phyloP scores from a whole-genome alignment of 306 rosid species.

The Malus sylvestris region DNA sequence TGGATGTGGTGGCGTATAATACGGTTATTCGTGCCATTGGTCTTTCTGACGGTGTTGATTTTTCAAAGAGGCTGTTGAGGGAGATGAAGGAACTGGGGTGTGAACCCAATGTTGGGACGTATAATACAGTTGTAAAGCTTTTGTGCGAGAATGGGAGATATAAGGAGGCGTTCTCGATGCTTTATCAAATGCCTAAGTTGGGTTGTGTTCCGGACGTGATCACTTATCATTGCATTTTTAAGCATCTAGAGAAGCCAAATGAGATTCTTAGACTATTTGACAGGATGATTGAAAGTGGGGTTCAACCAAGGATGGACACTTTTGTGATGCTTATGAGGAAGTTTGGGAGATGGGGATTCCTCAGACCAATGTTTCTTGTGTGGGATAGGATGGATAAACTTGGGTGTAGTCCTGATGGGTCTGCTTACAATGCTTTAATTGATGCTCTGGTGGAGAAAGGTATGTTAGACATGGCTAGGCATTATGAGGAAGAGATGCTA shows the following conservation, averaged over 20 bases:
- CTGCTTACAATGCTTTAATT: slow-evolving; percentile 77
- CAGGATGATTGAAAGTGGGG: slow-evolving; percentile 61
- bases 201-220: slow-evolving; percentile 56
- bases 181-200: slow-evolving; percentile 37
- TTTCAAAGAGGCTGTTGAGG: slow-evolving; percentile 36
- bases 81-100: slow-evolving; percentile 79
- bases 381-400: slow-evolving; percentile 75
- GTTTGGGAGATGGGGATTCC: slow-evolving; percentile 93
- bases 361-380: slow-evolving; percentile 57
- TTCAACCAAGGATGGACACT: slow-evolving; percentile 66
- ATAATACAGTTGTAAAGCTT: slow-evolving; percentile 69
- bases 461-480: slow-evolving; percentile 59
- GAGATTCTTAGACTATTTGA: slow-evolving; percentile 61
- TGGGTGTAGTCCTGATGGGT: slow-evolving; percentile 74
- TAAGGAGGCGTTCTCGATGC: slow-evolving; percentile 54
- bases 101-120: slow-evolving; percentile 55
- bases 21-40: slow-evolving; percentile 69
- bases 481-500: slow-evolving; percentile 80
- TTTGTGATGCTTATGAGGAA: slow-evolving; percentile 80
- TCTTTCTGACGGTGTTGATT: slow-evolving; percentile 72
- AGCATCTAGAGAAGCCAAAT: slow-evolving; percentile 50
- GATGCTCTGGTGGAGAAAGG: slow-evolving; percentile 85
- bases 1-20: slow-evolving; percentile 78
- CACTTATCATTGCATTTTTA: slow-evolving; percentile 60
- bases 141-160: slow-evolving; percentile 58